phyloP scores from a whole-genome alignment of 495 filamentous ascomycete genomes.

The Xylaria bambusicola region DNA sequence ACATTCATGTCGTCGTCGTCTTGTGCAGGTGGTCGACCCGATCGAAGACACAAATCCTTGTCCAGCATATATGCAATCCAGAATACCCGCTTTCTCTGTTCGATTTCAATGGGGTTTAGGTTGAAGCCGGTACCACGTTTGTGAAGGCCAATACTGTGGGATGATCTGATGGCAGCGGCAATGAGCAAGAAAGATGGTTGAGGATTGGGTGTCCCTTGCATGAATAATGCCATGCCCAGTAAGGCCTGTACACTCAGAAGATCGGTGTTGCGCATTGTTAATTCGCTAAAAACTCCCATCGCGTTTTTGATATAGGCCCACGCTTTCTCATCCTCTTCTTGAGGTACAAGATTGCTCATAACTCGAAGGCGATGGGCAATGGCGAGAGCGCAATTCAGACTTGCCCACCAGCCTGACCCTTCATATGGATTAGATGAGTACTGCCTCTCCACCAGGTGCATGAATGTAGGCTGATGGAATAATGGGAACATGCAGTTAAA shows the following conservation, averaged over 20 bases:
- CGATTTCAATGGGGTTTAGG: constrained; percentile 84
- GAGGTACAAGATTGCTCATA: constrained; percentile 89
- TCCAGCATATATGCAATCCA: constrained; percentile 98
- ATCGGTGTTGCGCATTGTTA: constrained; percentile 95
- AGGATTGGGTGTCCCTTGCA: constrained; percentile 95
- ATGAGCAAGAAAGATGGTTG: constrained; percentile 94
- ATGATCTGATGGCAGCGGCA: constrained; percentile 86
- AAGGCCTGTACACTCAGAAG: constrained; percentile 95
- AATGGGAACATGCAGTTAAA: constrained; percentile 99
- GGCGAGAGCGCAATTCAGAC: constrained; percentile 89
- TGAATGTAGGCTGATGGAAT: constrained; percentile 97
- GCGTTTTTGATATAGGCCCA: constrained; percentile 97
- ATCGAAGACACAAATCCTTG: constrained; percentile 91
- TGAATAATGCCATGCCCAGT: constrained; percentile 91
- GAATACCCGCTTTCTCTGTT: constrained; percentile 94
- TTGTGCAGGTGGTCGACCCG: constrained; percentile 88
- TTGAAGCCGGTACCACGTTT: constrained; percentile 90
- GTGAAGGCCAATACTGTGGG: constrained; percentile 93
- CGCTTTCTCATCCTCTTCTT: constrained; percentile 88
- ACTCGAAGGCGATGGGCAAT: constrained; percentile 89
- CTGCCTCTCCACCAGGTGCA: constrained; percentile 90
- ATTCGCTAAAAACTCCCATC: constrained; percentile 85
- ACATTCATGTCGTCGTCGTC: constrained; percentile 99
- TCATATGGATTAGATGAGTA: constrained; percentile 93
- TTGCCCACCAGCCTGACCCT: constrained; percentile 97